Evolutionary conservation across 805 yeast species (phyloP), one percentile per base, ranked within the genome.

Genomic region (Zygosaccharomyces bisporus): DNA sequence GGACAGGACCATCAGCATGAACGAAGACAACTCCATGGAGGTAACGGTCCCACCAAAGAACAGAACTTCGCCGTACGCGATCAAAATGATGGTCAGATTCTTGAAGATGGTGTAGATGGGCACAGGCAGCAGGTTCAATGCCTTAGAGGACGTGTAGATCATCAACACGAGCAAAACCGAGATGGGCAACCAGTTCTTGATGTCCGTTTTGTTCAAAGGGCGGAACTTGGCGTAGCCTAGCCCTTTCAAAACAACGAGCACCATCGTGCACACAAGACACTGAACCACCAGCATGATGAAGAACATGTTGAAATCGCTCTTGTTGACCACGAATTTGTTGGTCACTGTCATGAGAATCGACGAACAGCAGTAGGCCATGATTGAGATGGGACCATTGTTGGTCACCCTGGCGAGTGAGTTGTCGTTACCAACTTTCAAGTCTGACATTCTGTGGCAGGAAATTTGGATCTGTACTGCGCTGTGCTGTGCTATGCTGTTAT

Each of bases 61-160:
- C 50, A 93, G 58, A 27, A 91, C 97, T 72, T 93, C 99, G 73
- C 98, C 98, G 66, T 93, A 93, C 27, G 99, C 98, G 66, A 93
- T 93, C 63, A 93, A 73, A 55, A 93, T 91, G 63, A 93, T 93
- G 50, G 99, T 91, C 69, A 93, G 79, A 71, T 93, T 93, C 77
- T 93, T 93, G 83, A 93, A 93, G 58, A 93, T 91, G 53, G 99
- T 93, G 76, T 89, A 93, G 47, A 93, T 95, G 42, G 99, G 99
- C 47, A 93, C 90, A 41, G 91, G 74, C 63, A 93, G 79, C 71
- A 70, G 88, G 70, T 88, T 95, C 60, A 93, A 75, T 44, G 98
- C 96, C 75, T 90, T 93, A 45, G 96, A 86, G 36, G 93, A 84
- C 45, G 99, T 93, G 75, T 90, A 93, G 64, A 90, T 90, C 98